Evolutionary conservation across 768 basidiomycete species (phyloP), one percentile per base, ranked within the genome.

Genomic region (Kwoniella shandongensis): DNA sequence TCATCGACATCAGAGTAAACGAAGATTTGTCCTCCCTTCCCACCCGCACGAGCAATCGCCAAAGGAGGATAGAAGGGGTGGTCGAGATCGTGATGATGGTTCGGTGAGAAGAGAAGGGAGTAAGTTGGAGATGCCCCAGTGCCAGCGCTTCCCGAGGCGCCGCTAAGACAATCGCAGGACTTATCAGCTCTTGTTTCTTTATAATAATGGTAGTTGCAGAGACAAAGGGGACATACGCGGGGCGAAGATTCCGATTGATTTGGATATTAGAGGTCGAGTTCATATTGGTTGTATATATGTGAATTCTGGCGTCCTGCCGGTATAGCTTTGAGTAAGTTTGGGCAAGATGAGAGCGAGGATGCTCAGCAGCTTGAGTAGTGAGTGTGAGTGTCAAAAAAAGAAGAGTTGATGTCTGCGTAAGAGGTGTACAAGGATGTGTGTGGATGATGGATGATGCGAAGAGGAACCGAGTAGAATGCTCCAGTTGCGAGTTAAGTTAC

Each of bases 1-100:
- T 17, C 47, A 23, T 10, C 23, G 20, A 67, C 67, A 18, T 70
- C 70, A 23, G 69, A 46, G 49, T 73, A 76, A 10, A 69, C 69
- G 39, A 51, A 76, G 6, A 74, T 57, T 30, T 61, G 68, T 27
- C 72, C 74, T 26, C 74, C 72, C 25, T 50, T 27, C 2, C 74
- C 74, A 12, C 70, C 70, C 2, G 66, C 58, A 38, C 74, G 51
- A 25, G 74, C 74, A 17, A 76, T 52, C 13, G 74, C 74, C 29
- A 76, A 47, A 15, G 67, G 66, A 18, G 61, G 55, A 7, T 51
- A 51, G 17, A 55, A 48, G 20, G 66, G 57, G 41, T 62, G 61
- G 36, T 65, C 63, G 26, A 56, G 29, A 49, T 66, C 64, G 42
- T 70, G 69, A 6, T 61, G 59, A 36, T 54, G 51, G 26, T 49